Percentiles rank a stretch among this genome's conserved stretches.
These are phyloP conservation scores for Vigna angularis DNA, from an alignment of 306 rosid genomes.

Conservation along the genomic window DNA sequence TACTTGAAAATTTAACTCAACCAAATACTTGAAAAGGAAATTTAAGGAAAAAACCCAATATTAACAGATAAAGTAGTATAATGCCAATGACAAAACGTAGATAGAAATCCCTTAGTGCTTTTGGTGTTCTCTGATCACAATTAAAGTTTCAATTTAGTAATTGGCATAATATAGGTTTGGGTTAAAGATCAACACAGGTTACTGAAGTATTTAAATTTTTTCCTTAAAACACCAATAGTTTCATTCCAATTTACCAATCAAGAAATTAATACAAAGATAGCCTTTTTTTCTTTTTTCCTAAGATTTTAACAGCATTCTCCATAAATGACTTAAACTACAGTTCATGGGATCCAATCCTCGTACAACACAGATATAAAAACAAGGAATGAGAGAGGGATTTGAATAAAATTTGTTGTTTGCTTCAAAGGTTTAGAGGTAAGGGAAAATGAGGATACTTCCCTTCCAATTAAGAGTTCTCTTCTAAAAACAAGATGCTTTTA, in stretches of 20 bases:
- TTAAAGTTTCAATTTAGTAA: neutral
- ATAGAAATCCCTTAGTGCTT: neutral
- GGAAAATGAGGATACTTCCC: neutral
- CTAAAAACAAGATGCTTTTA: neutral
- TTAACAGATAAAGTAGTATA: neutral
- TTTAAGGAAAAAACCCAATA: neutral
- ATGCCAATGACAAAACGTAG: neutral
- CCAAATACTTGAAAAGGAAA: neutral
- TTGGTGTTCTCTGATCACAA: neutral
- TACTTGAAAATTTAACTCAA: conserved; percentile 9
- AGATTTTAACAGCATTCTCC: neutral
- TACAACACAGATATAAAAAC: neutral
- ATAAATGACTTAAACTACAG: neutral
- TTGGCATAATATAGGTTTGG: neutral
- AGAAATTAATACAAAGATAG: neutral
- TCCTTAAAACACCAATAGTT: neutral
- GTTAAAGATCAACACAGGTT: neutral
- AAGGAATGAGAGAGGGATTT: neutral
- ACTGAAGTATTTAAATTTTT: neutral
- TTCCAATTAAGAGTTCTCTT: neutral
- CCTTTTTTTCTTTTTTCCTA: neutral
- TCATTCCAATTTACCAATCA: neutral
- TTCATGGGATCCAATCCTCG: neutral
- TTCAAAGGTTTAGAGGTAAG: neutral
- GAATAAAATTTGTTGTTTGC: neutral